Percentiles rank a stretch among this genome's conserved stretches.
Conservation (phyloP, 1,139 yeast genomes). For the Meyerozyma smithsonii region DNA sequence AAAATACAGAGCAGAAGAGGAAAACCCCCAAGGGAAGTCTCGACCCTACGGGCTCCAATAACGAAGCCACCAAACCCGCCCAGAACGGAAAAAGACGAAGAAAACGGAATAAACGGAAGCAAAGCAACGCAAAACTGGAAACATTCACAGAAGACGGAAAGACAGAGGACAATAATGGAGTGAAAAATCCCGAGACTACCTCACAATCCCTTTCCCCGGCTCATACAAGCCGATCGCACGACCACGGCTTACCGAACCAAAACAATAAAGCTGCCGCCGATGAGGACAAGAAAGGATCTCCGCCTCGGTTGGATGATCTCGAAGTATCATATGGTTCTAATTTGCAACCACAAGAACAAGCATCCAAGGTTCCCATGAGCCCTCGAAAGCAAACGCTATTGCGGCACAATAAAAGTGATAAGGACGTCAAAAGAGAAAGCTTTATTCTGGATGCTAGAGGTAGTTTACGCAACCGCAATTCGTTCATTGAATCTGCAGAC, state of each 20-base stretch:
- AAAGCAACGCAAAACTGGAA: not conserved
- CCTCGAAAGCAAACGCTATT: constrained; percentile 40
- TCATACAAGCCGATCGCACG: no score
- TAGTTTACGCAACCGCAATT: constrained; percentile 16
- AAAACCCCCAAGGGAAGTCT: not conserved
- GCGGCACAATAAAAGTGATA: constrained; percentile 34
- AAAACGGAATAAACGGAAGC: not conserved
- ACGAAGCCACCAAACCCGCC: not conserved
- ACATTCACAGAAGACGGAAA: not conserved
- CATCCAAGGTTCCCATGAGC: constrained; percentile 15
- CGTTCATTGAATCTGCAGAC: not conserved
- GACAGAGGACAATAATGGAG: not conserved
- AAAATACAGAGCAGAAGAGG: not conserved
- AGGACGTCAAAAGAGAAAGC: constrained; percentile 17
- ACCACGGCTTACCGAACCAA: no score
- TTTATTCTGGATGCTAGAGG: constrained; percentile 27
- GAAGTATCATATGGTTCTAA: no score
- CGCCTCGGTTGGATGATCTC: no score
- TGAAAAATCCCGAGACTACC: not conserved
- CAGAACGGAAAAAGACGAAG: not conserved
- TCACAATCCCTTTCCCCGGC: no score
- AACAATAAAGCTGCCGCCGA: no score
- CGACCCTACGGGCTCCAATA: not conserved
- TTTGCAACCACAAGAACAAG: not conserved
- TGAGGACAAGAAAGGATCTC: not conserved